Evolutionary conservation across 768 basidiomycete species (phyloP), one percentile per base, ranked within the genome.

Genomic region (Russula sp.): DNA sequence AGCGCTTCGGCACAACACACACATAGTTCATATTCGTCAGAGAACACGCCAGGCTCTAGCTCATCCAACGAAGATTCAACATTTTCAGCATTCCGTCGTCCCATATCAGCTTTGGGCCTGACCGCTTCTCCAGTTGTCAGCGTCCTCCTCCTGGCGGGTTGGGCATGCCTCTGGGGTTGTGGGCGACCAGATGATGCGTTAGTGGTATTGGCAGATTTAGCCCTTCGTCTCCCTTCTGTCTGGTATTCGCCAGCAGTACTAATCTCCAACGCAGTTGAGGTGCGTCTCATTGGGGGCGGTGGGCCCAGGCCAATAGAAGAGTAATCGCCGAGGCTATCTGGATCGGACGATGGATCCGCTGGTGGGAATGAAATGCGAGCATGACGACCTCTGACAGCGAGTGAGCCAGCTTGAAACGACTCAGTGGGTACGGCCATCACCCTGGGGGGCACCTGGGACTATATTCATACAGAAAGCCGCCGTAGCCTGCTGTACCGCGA

Each of bases 21-120:
- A 90, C 88, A 81, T 63, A 90, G 75, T 69, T 90, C 86, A 69
- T 88, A 90, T 72, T 90, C 88, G 64, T 90, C 83, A 0, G 87
- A 86, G 72, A 89, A 86, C 18, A 63, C 58, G 25, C 60, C 63
- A 9, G 67, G 60, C 34, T 67, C 67, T 20, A 63, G 16, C 13
- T 65, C 67, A 32, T 67, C 67, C 38, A 67, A n/a, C 20, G 63
- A 52, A 34, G 63, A 61, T 14, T 58, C 64, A 7, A 58, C 20
- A 32, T 41, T 57, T 16, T 38, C 53, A 1, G 48, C 47, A 50
- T 52, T 48, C 56, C 58, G 49, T 18, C 58, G 48, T 10, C 49
- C 64, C 45, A 51, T 66, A 16, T 66, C 66, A 34, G 64, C 45
- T 61, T 56, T 60, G 29, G 29, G 38, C n/a, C 51, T 62, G 42